Conservation (phyloP, 2,329 filamentous ascomycete species). For the Talaromyces funiculosus region DNA sequence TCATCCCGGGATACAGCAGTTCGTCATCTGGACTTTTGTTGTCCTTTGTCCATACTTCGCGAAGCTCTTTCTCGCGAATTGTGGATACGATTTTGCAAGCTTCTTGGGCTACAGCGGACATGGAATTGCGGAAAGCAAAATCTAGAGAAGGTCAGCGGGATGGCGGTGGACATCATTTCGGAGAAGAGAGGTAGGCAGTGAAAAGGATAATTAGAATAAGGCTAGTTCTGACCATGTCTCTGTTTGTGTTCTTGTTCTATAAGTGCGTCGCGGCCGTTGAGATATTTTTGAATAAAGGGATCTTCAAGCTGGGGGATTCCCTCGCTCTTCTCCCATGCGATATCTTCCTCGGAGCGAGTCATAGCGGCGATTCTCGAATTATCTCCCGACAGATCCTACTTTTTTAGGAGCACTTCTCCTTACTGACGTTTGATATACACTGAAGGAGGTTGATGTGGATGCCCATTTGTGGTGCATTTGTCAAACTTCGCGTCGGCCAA, state of each 20-base stretch:
- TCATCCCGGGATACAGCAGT: conserved; percentile 79
- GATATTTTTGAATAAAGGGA: conserved; percentile 75
- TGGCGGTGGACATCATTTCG: background rate
- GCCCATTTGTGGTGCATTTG: background rate
- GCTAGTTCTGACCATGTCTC: conserved; percentile 60
- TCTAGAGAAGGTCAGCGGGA: conserved; percentile 17
- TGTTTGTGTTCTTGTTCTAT: conserved; percentile 75
- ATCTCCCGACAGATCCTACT: too few species aligned
- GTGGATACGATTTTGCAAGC: conserved; percentile 74
- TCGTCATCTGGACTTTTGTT: conserved; percentile 47
- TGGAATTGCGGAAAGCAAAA: conserved; percentile 37
- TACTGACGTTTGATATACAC: background rate
- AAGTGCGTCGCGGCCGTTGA: conserved; percentile 67
- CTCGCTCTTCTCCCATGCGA: conserved; percentile 35
- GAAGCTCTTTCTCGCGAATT: conserved; percentile 72
- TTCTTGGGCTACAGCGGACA: conserved; percentile 71
- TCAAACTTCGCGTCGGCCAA: background rate
- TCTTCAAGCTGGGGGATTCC: conserved; percentile 52
- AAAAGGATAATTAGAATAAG: background rate
- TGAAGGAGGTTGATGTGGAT: background rate
- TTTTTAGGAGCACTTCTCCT: background rate
- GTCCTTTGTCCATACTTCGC: conserved; percentile 70
- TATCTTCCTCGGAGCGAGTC: conserved; percentile 14
- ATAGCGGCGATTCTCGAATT: background rate
- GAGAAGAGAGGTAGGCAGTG: background rate